These are phyloP conservation scores for Ustilago nuda DNA, from an alignment of 1,284 basidiomycete species.

Conservation along the genomic window DNA sequence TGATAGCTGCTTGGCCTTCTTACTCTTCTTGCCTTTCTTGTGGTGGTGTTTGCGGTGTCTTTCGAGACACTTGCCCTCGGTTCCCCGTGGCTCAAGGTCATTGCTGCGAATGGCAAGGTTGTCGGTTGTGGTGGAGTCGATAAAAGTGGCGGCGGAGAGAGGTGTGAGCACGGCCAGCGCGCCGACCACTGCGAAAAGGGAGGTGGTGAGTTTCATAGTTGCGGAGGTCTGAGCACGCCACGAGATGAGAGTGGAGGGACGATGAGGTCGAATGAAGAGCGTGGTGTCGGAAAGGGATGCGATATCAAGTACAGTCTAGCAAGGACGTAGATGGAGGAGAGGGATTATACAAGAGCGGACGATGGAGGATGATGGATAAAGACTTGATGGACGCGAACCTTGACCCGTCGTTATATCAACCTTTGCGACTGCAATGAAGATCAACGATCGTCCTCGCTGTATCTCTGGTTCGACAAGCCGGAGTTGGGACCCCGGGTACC, in stretches of 20 bases:
- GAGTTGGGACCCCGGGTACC: not conserved
- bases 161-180: conserved; percentile 30
- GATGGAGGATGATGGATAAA: not conserved
- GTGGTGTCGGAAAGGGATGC: not conserved
- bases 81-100: conserved; percentile 4
- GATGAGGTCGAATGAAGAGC: not conserved
- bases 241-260: not conserved
- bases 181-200: conserved; percentile 17
- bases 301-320: not conserved
- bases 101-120: conserved; percentile 1
- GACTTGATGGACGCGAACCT: not conserved
- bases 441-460: not conserved
- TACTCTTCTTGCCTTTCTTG: conserved; percentile 23
- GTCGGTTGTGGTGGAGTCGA: not conserved
- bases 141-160: conserved; percentile 12
- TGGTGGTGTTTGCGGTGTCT: conserved; percentile 23
- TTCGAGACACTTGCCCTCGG: not conserved
- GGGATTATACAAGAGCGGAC: not conserved
- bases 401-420: not conserved
- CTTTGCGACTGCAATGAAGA: not conserved
- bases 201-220: conserved; percentile 20
- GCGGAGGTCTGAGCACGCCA: not conserved
- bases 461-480: not conserved
- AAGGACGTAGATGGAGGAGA: not conserved
- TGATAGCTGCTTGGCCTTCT: conserved; percentile 8